These are phyloP conservation scores for Saturnispora dispora DNA, from an alignment of 805 yeast species.

Conservation along the genomic window DNA sequence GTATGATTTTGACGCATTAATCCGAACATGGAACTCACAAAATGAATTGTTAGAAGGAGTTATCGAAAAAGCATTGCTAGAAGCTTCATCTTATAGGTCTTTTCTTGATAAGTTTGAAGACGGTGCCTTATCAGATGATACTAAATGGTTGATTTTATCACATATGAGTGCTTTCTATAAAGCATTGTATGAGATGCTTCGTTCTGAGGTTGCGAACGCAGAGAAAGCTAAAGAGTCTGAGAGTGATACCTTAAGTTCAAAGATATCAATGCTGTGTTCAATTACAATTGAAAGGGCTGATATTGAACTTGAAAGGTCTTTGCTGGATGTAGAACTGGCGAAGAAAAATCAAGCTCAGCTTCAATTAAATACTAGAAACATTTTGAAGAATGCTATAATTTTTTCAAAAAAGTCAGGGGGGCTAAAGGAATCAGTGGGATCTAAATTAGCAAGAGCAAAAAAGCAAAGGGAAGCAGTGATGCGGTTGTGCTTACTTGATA, in stretches of 20 bases:
- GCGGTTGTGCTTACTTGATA: conserved; percentile 38
- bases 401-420: conserved; percentile 42
- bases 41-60: conserved; percentile 19
- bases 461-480: conserved; percentile 36
- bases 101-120: conserved; percentile 30
- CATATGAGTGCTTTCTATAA: conserved; percentile 32
- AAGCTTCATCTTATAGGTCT: conserved; percentile 36
- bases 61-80: conserved; percentile 33
- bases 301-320: conserved; percentile 42
- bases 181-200: conserved; percentile 30
- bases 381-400: conserved; percentile 38
- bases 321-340: conserved; percentile 26
- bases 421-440: conserved; percentile 37
- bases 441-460: conserved; percentile 34
- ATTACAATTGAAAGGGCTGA: conserved; percentile 44
- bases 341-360: conserved; percentile 26
- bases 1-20: conserved; percentile 22
- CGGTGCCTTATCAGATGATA: conserved; percentile 11
- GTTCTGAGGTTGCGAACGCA: conserved; percentile 16
- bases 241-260: conserved; percentile 18
- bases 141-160: conserved; percentile 34
- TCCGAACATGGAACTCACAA: conserved; percentile 29
- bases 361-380: conserved; percentile 31
- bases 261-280: conserved; percentile 30
- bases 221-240: conserved; percentile 11